Conservation (phyloP, 495 filamentous ascomycete genomes). For the Penicillium desertorum region DNA sequence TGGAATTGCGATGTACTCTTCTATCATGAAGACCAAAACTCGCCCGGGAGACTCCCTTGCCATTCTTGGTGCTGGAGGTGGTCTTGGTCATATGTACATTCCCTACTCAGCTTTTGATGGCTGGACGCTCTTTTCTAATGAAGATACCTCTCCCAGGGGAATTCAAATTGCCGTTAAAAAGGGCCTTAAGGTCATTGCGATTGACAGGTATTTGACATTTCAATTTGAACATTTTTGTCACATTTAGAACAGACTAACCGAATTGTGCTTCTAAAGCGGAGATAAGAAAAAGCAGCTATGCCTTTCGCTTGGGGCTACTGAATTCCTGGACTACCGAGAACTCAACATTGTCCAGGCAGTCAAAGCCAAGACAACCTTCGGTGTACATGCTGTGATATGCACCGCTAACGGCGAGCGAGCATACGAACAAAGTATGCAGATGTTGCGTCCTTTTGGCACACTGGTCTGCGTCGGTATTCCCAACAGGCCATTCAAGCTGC, state of each 20-base stretch:
- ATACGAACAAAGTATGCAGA: slow-evolving; percentile 43
- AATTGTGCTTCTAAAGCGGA: slow-evolving; percentile 23
- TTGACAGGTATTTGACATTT: slow-evolving; percentile 35
- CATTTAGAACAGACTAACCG: neutral
- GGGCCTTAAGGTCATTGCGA: slow-evolving; percentile 43
- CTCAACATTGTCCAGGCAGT: slow-evolving; percentile 38
- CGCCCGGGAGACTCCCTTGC: slow-evolving; percentile 43
- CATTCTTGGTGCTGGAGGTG: slow-evolving; percentile 45
- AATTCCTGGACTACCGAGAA: slow-evolving; percentile 42
- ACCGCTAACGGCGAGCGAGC: slow-evolving; percentile 40
- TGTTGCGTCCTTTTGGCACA: slow-evolving; percentile 41
- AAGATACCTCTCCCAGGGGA: slow-evolving; percentile 25
- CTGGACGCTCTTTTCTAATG: neutral
- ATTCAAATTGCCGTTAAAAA: slow-evolving; percentile 46
- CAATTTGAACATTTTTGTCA: neutral
- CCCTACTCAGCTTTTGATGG: neutral
- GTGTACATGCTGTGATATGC: slow-evolving; percentile 48
- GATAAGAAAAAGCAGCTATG: slow-evolving; percentile 44
- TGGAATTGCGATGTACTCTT: slow-evolving; percentile 50
- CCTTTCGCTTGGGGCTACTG: slow-evolving; percentile 38
- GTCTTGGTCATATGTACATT: slow-evolving; percentile 45
- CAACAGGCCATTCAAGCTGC: slow-evolving; percentile 35
- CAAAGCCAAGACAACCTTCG: slow-evolving; percentile 37
- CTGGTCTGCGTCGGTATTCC: slow-evolving; percentile 49
- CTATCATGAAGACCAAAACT: slow-evolving; percentile 45